phyloP scores from a whole-genome alignment of 2,329 filamentous ascomycete genomes.

The Myriosclerotinia scirpicola region DNA sequence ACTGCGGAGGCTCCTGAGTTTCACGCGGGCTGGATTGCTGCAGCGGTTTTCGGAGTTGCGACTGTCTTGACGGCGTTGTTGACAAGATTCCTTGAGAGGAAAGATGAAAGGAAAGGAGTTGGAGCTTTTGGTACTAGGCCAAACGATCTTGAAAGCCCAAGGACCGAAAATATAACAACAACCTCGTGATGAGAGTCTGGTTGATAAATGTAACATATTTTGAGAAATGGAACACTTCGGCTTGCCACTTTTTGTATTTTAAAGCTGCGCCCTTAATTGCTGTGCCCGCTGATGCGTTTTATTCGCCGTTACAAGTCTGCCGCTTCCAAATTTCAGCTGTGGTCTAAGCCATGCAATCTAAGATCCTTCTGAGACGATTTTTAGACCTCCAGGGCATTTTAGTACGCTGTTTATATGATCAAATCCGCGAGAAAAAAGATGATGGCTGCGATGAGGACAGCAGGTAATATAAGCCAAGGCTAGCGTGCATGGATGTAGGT shows the following conservation, averaged over 20 bases:
- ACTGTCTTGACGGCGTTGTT: not conserved
- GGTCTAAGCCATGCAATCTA: not conserved
- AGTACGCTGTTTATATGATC: not conserved
- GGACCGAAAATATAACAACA: not conserved
- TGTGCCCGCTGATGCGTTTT: not conserved
- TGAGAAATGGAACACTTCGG: not conserved
- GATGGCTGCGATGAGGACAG: too few relatives aligned
- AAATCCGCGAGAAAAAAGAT: not conserved
- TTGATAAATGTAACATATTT: not conserved
- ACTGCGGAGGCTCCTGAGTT: constrained; percentile 32
- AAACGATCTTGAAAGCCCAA: constrained; percentile 2
- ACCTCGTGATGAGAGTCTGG: not conserved
- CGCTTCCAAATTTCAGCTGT: not conserved
- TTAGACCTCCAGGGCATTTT: not conserved
- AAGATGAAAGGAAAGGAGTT: constrained; percentile 21
- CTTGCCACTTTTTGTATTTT: not conserved
- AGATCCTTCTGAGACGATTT: not conserved
- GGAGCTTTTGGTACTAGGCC: not conserved
- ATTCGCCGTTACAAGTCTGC: not conserved
- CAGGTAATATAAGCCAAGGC: not conserved
- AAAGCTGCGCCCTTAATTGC: not conserved
- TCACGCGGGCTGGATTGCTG: constrained; percentile 30
- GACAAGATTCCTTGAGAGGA: constrained; percentile 20
- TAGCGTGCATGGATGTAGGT: too few relatives aligned
- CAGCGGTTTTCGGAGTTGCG: constrained; percentile 22